Conservation (phyloP, 2,329 filamentous ascomycete genomes). For the Paraconiothyrium brasiliense region DNA sequence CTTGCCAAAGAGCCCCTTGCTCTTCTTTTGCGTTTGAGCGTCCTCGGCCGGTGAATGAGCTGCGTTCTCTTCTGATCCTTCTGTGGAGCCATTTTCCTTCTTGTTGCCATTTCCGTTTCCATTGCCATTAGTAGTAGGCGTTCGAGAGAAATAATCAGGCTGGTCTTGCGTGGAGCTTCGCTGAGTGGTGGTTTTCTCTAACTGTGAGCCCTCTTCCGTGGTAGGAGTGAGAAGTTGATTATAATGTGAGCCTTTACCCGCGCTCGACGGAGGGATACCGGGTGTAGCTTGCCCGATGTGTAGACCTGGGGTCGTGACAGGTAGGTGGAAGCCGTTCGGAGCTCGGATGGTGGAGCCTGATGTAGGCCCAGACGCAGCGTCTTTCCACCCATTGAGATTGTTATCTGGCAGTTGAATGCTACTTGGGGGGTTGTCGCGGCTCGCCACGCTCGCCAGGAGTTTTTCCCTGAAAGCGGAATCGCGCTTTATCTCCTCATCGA, state of each 20-base stretch:
- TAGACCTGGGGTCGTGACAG: slow-evolving; percentile 76
- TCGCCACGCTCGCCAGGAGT: slow-evolving; percentile 69
- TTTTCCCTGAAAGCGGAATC: slow-evolving; percentile 78
- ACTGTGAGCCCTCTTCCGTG: slow-evolving; percentile 53
- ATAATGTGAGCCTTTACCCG: slow-evolving; percentile 46
- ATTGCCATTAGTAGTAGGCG: slow-evolving; percentile 43
- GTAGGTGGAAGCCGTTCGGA: slow-evolving; percentile 67
- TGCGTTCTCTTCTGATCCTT: slow-evolving; percentile 39
- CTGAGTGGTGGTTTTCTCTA: slow-evolving; percentile 67
- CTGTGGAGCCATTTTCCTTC: slow-evolving; percentile 33
- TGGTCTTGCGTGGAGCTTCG: slow-evolving; percentile 66
- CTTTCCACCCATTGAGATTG: slow-evolving; percentile 58
- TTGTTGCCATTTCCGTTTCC: slow-evolving; percentile 34
- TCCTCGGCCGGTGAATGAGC: slow-evolving; percentile 54
- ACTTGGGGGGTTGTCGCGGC: slow-evolving; percentile 66
- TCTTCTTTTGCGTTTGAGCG: slow-evolving; percentile 58
- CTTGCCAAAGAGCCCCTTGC: slow-evolving; percentile 77
- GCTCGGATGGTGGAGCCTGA: slow-evolving; percentile 64
- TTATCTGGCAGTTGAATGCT: slow-evolving; percentile 66
- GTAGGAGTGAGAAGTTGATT: slow-evolving; percentile 51
- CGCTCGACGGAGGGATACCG: slow-evolving; percentile 49
- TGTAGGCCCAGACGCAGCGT: slow-evolving; percentile 50
- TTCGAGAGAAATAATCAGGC: slow-evolving; percentile 78
- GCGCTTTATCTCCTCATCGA: slow-evolving; percentile 87
- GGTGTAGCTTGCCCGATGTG: slow-evolving; percentile 82